Evolutionary conservation across 768 basidiomycete species (phyloP), one percentile per base, ranked within the genome.

Genomic region (Boletus rex-veris): DNA sequence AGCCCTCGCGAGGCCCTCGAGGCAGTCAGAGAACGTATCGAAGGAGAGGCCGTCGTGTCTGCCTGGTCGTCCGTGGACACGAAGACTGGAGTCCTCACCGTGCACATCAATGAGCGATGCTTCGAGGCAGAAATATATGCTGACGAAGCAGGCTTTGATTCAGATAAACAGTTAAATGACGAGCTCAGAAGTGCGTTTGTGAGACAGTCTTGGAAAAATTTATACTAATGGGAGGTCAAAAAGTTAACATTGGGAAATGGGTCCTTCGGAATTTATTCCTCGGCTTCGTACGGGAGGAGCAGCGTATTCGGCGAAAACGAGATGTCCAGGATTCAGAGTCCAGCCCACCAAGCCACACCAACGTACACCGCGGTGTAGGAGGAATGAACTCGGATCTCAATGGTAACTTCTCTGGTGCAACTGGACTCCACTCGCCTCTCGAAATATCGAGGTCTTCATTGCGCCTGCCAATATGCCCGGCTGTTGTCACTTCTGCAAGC

Each of bases 81-180:
- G 5, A 88, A 90, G 69, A 85, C 87, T 8, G 96, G 96, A 7
- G 81, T 92, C 21, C 75, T 99, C 55, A 86, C 89, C 3, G 82
- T 98, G 4, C 92, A 97, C 70, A 61, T 99, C 42, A 89, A 82
- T 43, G 93, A 97, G 60, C 78, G 83, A 44, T 92, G 86, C 54
- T 98, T 98, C 67, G 95, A 98, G 51, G 90, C 91, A 7, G 97
- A 99, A 72, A 84, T 96, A 3, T 98, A 95, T 66, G 89, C 90
- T 12, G 95, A 98, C 65, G 94, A 98, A 66, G 82, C 88, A 38
- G 92, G 90, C 18, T 85, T 84, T 64, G 74, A 72, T 0, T 71
- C 75, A 26, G 81, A 86, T 50, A 78, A 79, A 6, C 74, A 79
- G 9, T 84, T 84, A 58, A 82, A 75, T 43, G 92, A 94, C 50